phyloP scores from a whole-genome alignment of 768 basidiomycete species.

The Boletus subcaerulescens region DNA sequence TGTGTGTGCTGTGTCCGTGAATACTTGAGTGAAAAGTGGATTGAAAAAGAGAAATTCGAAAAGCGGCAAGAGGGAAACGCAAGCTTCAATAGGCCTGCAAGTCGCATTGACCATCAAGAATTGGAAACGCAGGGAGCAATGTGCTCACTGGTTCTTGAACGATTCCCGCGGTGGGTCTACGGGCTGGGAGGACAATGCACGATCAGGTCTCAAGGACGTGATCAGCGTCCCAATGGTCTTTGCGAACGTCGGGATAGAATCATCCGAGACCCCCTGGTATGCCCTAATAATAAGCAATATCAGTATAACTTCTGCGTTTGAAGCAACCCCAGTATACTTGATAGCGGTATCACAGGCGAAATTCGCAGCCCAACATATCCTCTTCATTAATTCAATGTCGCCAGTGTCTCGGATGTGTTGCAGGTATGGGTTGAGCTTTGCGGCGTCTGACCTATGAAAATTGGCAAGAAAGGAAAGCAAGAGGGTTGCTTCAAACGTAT shows the following conservation, averaged over 20 bases:
- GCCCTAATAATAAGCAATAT: constrained; percentile 34
- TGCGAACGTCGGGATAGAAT: constrained; percentile 47
- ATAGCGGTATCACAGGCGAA: constrained; percentile 49
- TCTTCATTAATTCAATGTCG: constrained; percentile 53
- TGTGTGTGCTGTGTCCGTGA: constrained; percentile 38
- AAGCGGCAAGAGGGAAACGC: constrained; percentile 54
- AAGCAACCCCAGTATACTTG: constrained; percentile 35
- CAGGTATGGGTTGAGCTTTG: constrained; percentile 65
- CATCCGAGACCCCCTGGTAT: constrained; percentile 55
- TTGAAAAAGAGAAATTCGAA: constrained; percentile 61
- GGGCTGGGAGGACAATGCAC: constrained; percentile 46
- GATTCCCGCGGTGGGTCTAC: constrained; percentile 48
- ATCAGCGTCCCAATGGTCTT: constrained; percentile 53
- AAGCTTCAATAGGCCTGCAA: constrained; percentile 60
- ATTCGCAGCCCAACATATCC: constrained; percentile 55
- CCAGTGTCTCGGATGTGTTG: constrained; percentile 45
- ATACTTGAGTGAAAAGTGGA: constrained; percentile 43
- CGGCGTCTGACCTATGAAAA: constrained; percentile 71
- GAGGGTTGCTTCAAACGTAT: constrained; percentile 56
- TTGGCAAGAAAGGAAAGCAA: constrained; percentile 64
- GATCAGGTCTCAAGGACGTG: constrained; percentile 51
- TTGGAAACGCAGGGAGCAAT: not conserved
- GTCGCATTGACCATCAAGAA: not conserved
- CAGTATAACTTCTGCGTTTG: not conserved
- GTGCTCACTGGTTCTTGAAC: constrained; percentile 55